These are phyloP conservation scores for Thalassiosira hispida DNA, from an alignment of 352 stramenopile species.

Conservation along the genomic window DNA sequence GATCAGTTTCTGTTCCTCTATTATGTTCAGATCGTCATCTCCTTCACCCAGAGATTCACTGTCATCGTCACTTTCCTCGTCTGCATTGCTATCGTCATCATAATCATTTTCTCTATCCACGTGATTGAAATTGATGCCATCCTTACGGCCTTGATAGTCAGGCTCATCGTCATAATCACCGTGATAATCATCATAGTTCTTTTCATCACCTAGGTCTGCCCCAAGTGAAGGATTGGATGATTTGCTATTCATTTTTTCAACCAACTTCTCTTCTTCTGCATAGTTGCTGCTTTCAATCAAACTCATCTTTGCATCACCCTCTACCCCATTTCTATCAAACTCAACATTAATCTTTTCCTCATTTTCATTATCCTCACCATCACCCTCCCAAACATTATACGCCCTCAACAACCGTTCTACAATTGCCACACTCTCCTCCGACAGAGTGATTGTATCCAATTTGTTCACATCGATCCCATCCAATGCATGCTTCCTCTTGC, in stretches of 20 bases:
- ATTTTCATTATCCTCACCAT: conserved; percentile 15
- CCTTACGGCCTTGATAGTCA: conserved; percentile 1
- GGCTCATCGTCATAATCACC: conserved; percentile 58
- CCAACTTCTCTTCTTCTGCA: conserved; percentile 29
- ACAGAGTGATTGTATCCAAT: conserved; percentile 71
- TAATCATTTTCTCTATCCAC: not conserved
- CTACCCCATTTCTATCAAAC: conserved; percentile 17
- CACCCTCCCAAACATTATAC: conserved; percentile 59
- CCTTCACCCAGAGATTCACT: conserved; percentile 8
- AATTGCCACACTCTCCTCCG: conserved; percentile 60
- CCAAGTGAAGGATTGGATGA: conserved; percentile 6
- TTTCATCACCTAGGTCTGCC: conserved; percentile 18
- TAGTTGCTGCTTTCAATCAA: conserved; percentile 8
- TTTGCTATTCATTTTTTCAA: conserved; percentile 2
- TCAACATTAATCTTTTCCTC: conserved; percentile 14
- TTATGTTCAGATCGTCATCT: not conserved
- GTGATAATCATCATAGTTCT: conserved; percentile 40
- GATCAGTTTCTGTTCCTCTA: conserved; percentile 28
- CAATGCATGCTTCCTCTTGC: conserved; percentile 39
- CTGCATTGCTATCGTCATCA: conserved; percentile 15
- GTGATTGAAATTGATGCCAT: conserved; percentile 16
- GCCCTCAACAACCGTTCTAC: conserved; percentile 62
- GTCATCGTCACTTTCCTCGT: conserved; percentile 24
- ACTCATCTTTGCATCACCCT: conserved; percentile 6
- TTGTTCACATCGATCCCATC: conserved; percentile 68